A percentile compares a stretch with the other conserved stretches of the same genome.
phyloP scores from a whole-genome alignment of 768 basidiomycete species.

The Hericium coralloides region DNA sequence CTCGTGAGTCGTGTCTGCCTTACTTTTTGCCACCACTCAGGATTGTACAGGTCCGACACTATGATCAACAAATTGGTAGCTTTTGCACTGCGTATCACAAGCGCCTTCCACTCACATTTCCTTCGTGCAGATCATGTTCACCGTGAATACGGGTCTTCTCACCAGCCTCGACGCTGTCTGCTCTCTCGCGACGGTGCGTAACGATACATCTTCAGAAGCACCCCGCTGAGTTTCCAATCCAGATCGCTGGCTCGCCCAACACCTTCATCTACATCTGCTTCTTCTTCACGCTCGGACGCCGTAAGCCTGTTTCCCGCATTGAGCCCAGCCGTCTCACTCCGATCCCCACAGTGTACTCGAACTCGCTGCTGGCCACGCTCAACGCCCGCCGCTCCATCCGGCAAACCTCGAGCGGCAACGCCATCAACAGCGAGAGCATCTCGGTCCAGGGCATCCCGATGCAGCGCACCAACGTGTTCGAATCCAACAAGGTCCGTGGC shows the following conservation, averaged over 20 bases:
- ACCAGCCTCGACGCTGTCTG: constrained; percentile 34
- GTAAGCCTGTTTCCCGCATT: constrained; percentile 20
- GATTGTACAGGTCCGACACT: constrained; percentile 27
- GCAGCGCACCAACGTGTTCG: not conserved
- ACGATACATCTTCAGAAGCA: not conserved
- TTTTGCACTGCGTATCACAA: too few relatives aligned
- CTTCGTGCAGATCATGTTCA: constrained; percentile 23
- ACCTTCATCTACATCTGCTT: constrained; percentile 51
- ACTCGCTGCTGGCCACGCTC: constrained; percentile 45
- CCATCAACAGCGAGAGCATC: not conserved
- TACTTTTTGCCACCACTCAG: not conserved
- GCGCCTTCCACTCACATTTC: not conserved
- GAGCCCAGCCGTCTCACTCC: not conserved
- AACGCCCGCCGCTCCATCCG: constrained; percentile 28
- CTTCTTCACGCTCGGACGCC: constrained; percentile 45
- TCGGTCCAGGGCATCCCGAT: not conserved
- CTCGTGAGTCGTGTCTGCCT: constrained; percentile 27
- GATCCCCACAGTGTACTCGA: constrained; percentile 36
- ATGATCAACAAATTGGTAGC: constrained; percentile 29
- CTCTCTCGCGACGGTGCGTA: constrained; percentile 30
- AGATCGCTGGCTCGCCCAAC: constrained; percentile 26
- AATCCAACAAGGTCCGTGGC: not conserved
- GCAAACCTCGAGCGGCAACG: constrained; percentile 1
- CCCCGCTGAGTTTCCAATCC: constrained; percentile 27
- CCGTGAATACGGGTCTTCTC: constrained; percentile 33